Conservation (phyloP, 306 rosid genomes). For the Inga laurina region DNA sequence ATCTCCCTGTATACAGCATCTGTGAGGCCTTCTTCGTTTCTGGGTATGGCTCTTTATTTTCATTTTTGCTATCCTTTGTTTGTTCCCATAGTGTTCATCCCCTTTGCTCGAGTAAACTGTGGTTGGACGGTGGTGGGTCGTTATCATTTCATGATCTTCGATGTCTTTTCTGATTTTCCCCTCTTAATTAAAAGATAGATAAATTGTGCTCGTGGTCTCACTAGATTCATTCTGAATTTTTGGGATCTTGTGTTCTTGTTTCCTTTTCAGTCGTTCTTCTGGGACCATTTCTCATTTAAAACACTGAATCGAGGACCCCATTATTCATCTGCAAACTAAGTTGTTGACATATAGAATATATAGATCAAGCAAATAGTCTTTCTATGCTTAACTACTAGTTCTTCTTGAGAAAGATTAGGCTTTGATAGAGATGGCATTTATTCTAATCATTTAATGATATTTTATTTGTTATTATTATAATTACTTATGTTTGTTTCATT, state of each 20-base stretch:
- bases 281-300: not conserved
- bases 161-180: not conserved
- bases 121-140: not conserved
- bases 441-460: not conserved
- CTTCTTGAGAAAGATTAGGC: not conserved
- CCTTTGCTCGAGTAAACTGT: not conserved
- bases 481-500: not conserved
- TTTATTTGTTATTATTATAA: not conserved
- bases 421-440: not conserved
- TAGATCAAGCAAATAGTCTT: not conserved
- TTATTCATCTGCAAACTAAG: not conserved
- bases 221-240: not conserved
- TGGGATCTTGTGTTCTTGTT: conserved; percentile 39
- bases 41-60: conserved; percentile 15
- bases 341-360: not conserved
- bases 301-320: not conserved
- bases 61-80: not conserved
- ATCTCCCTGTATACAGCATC: not conserved
- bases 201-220: not conserved
- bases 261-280: conserved; percentile 1
- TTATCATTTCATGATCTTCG: not conserved
- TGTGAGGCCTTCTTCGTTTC: not conserved
- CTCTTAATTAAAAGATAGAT: not conserved
- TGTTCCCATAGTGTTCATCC: not conserved
- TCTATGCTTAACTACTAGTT: not conserved